Evolutionary conservation across 805 yeast genomes (phyloP).

Genomic region (Kodamaea restingae): DNA sequence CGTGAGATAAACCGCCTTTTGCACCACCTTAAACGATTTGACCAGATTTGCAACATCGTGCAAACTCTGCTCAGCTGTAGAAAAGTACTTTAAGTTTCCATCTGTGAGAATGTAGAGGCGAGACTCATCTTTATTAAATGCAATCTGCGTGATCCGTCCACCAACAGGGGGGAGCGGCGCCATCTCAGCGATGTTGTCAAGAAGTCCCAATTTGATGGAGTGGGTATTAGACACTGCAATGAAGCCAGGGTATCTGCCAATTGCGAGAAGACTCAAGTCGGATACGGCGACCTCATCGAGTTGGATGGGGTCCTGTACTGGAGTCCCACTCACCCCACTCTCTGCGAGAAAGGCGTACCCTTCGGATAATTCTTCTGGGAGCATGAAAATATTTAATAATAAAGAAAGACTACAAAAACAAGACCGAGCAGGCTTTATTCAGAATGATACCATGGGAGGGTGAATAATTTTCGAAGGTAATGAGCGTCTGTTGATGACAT

Average conservation of each 20-base stretch:
- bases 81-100: constrained; percentile 11
- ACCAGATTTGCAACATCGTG: neutral
- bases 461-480: too few species aligned
- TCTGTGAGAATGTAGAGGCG: constrained; percentile 24
- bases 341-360: constrained; percentile 46
- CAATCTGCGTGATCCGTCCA: constrained; percentile 22
- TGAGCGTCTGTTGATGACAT: too few species aligned
- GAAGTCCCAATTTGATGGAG: constrained; percentile 30
- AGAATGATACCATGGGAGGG: too few species aligned
- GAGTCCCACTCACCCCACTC: constrained; percentile 27
- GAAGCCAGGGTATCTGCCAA: constrained; percentile 26
- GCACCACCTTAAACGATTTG: constrained; percentile 3
- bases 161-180: neutral
- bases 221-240: constrained; percentile 38
- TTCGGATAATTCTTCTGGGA: constrained; percentile 27
- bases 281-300: constrained; percentile 17
- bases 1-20: constrained; percentile 1
- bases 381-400: constrained; percentile 2
- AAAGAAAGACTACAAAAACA: too few species aligned
- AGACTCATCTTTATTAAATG: constrained; percentile 30
- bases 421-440: too few species aligned
- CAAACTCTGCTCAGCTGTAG: constrained; percentile 3
- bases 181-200: constrained; percentile 11
- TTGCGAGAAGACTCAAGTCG: constrained; percentile 32
- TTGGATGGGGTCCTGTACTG: constrained; percentile 21